These are phyloP conservation scores for Camellia lanceoleosa DNA, from an alignment of 148 eudicot genomes.

Conservation along the genomic window DNA sequence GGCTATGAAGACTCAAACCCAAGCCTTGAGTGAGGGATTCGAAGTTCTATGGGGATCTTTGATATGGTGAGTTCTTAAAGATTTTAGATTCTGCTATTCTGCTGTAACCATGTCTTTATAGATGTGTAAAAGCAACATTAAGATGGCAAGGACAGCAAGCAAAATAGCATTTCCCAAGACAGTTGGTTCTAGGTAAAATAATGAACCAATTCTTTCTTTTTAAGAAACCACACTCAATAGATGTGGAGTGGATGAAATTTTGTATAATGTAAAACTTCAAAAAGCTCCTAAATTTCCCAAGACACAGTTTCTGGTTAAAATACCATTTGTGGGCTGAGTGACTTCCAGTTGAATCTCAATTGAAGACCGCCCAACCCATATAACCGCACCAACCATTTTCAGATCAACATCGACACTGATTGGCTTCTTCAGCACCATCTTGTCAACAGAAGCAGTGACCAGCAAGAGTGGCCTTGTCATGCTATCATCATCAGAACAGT, in stretches of 20 bases:
- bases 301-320: neutral
- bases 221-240: neutral
- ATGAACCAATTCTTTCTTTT: neutral
- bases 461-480: slow-evolving; percentile 84
- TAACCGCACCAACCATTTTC: slow-evolving; percentile 78
- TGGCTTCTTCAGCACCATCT: slow-evolving; percentile 80
- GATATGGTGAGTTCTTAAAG: neutral
- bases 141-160: neutral
- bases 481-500: slow-evolving; percentile 84
- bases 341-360: slow-evolving; percentile 94
- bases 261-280: neutral
- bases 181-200: neutral
- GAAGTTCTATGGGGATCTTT: neutral
- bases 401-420: slow-evolving; percentile 78
- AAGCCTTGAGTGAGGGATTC: too few species aligned
- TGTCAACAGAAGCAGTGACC: slow-evolving; percentile 96
- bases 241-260: neutral
- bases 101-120: neutral
- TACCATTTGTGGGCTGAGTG: slow-evolving; percentile 68
- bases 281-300: neutral
- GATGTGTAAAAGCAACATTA: neutral
- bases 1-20: too few species aligned
- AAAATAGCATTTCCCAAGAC: too few species aligned
- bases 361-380: slow-evolving; percentile 96
- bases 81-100: neutral